Percentiles rank a stretch among this genome's conserved stretches.
Evolutionary conservation across 2,329 filamentous ascomycete species (phyloP).

Genomic region (Lasiodiplodia gonubiensis): DNA sequence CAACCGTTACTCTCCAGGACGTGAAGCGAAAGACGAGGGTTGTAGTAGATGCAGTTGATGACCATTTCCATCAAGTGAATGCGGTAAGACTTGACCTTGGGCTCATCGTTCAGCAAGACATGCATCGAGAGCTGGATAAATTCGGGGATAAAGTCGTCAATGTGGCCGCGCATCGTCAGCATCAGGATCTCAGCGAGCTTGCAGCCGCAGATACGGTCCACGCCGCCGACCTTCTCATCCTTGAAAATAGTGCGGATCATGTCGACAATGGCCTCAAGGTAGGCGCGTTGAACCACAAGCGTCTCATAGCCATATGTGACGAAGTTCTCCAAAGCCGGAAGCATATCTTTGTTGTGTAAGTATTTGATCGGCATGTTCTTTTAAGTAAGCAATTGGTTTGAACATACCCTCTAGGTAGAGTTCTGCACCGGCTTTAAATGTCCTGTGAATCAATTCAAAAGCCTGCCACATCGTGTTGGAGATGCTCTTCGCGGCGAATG

Average conservation of each 20-base stretch:
- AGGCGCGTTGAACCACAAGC: slow-evolving; percentile 81
- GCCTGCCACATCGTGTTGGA: slow-evolving; percentile 98
- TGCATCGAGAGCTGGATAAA: slow-evolving; percentile 91
- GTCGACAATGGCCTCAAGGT: slow-evolving; percentile 84
- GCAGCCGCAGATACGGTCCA: slow-evolving; percentile 95
- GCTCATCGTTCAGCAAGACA: slow-evolving; percentile 74
- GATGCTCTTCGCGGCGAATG: slow-evolving; percentile 94
- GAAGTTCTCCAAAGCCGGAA: slow-evolving; percentile 96
- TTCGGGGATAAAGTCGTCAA: slow-evolving; percentile 85
- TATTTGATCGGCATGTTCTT: slow-evolving; percentile 10
- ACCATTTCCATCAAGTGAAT: slow-evolving; percentile 99
- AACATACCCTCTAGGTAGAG: slow-evolving; percentile 78
- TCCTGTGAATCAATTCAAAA: slow-evolving; percentile 94
- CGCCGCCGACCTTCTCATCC: slow-evolving; percentile 88
- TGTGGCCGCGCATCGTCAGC: slow-evolving; percentile 87
- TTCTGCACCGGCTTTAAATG: slow-evolving; percentile 96
- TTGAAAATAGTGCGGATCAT: slow-evolving; percentile 97
- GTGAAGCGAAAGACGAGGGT: slow-evolving; percentile 81
- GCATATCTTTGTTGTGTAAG: slow-evolving; percentile 70
- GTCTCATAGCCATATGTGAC: slow-evolving; percentile 87
- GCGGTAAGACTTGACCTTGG: slow-evolving; percentile 90
- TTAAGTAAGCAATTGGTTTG: background rate
- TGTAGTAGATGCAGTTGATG: slow-evolving; percentile 98
- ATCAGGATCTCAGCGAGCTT: slow-evolving; percentile 97
- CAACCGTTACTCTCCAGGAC: slow-evolving; percentile 89